Evolutionary conservation across 305 asterid genomes (phyloP).

Genomic region (Galium porrigens): DNA sequence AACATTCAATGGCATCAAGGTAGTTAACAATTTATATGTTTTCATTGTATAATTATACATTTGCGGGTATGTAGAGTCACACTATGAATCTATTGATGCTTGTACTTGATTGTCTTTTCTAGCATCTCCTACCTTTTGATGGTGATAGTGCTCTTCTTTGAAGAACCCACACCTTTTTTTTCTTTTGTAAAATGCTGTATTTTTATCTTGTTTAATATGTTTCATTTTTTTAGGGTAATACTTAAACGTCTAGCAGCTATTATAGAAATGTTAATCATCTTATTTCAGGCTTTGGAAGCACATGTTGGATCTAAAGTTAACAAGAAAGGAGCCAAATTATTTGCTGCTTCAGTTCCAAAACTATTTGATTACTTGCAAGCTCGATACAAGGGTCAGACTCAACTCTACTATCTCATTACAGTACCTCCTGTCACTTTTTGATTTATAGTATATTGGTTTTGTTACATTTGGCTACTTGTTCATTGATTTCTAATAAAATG

Average conservation of each 20-base stretch:
- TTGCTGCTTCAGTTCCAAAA: constrained; percentile 48
- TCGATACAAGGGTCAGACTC: constrained; percentile 43
- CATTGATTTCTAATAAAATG: neutral
- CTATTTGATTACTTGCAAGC: constrained; percentile 45
- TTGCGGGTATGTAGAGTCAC: neutral
- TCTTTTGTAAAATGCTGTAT: neutral
- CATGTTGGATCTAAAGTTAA: constrained; percentile 49
- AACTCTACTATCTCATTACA: constrained; percentile 1
- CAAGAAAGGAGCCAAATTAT: constrained; percentile 46
- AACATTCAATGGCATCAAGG: constrained; percentile 91
- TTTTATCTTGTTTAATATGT: neutral
- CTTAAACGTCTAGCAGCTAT: neutral
- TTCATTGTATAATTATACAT: neutral
- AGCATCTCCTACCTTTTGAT: neutral
- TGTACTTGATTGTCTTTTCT: neutral
- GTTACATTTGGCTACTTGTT: neutral
- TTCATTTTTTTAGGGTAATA: neutral
- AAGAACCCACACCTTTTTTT: neutral
- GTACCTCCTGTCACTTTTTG: neutral
- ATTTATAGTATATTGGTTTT: neutral
- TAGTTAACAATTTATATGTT: constrained; percentile 14
- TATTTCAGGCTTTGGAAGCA: constrained; percentile 50
- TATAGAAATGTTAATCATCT: constrained; percentile 1
- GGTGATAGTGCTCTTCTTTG: neutral
- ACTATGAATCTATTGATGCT: neutral